Conservation (phyloP, 495 filamentous ascomycete genomes). For the Chaetomium fimeti region DNA sequence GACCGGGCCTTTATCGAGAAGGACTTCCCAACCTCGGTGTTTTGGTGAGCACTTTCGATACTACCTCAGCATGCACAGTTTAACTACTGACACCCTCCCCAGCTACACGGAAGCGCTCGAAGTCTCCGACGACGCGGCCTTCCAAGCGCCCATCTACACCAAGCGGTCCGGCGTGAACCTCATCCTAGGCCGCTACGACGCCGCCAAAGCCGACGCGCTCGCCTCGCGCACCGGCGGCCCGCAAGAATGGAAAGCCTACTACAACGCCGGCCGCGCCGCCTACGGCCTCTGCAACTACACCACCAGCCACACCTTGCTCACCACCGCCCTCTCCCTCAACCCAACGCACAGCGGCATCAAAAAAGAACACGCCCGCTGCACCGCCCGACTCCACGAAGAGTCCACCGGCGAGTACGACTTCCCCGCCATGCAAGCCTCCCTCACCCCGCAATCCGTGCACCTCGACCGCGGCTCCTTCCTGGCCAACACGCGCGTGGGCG, state of each 20-base stretch:
- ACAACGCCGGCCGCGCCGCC: constrained; percentile 47
- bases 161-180: constrained; percentile 53
- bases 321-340: constrained; percentile 38
- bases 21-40: constrained; percentile 38
- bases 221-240: constrained; percentile 29
- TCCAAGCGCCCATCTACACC: constrained; percentile 31
- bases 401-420: constrained; percentile 50
- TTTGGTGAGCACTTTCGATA: constrained; percentile 30
- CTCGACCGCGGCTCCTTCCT: constrained; percentile 50
- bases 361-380: constrained; percentile 39
- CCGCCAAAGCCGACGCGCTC: constrained; percentile 48
- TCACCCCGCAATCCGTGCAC: constrained; percentile 31
- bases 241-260: constrained; percentile 49
- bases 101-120: constrained; percentile 41
- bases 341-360: constrained; percentile 31
- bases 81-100: neutral
- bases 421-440: constrained; percentile 36
- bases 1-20: constrained; percentile 39
- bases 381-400: constrained; percentile 40
- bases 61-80: neutral
- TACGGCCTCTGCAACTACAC: constrained; percentile 49
- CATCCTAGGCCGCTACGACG: constrained; percentile 46
- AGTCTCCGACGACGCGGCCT: constrained; percentile 14
- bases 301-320: constrained; percentile 29
- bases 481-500: constrained; percentile 24